Base-by-base conservation (phyloP, 129 eudicot species). In the Pseudognaphalium luteoalbum region DNA sequence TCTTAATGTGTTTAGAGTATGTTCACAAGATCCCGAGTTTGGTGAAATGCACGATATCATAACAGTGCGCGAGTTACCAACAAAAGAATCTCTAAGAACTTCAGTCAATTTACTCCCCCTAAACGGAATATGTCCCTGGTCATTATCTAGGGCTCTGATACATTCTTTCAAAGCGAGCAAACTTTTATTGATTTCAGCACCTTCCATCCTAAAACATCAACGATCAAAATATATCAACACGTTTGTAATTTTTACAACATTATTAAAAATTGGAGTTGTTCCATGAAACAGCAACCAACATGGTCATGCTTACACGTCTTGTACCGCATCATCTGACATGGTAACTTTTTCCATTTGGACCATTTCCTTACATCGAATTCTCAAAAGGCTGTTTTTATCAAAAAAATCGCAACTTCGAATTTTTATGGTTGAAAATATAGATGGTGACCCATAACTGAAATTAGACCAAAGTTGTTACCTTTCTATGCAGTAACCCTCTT, bases 11-110 rank as follows among this genome's bases (percentile, higher is more conserved):
- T 90, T 90, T 4, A 87, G 83, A 51, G 87, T 90, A 41, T 90
- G 92, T 82, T 90, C 92, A 71, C 96, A 90, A 56, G 90, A 90
- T 68, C 92, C 92, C 2, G 92, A 79, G 76, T 81, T 90, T 62
- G 96, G 89, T 33, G 96, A 90, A 79, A 90, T 87, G 86, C 90
- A 90, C 35, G 96, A 87, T 56, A 90, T 87, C 92, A 90, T 90
- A 77, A 90, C 92, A 17, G 96, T 90, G 16, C 90, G 83, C 0
- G 96, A 90, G 85, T 90, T 81, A 30, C 92, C 96, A 72, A 87
- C 88, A 70, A 85, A 90, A 11, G 96, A 90, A 76, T 90, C 96
- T 69, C 92, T 78, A 41, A 90, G 83, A 67, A 90, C 96, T 87
- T 90, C 92, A 4, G 96, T 90, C 32, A 90, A 81, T 44, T 90